A percentile compares a stretch with the other conserved stretches of the same genome.
phyloP scores from a whole-genome alignment of 371 early-diverging fungal species.

The Mucor circinelloides region DNA sequence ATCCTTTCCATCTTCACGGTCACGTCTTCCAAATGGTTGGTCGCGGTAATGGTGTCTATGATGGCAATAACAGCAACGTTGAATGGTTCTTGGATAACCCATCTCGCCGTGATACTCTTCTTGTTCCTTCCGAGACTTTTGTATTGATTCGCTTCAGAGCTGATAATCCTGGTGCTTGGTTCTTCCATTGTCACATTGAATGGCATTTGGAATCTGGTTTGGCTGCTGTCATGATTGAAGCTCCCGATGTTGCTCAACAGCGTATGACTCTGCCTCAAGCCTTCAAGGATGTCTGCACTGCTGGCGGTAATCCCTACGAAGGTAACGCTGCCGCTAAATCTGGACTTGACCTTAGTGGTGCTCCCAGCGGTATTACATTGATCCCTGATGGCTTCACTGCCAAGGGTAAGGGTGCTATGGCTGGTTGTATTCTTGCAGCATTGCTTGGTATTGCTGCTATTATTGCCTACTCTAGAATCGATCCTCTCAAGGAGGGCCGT shows the following conservation, averaged over 20 bases:
- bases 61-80: constrained; percentile 35
- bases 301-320: constrained; percentile 44
- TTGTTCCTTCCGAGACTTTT: constrained; percentile 52
- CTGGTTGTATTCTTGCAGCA: constrained; percentile 67
- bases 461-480: constrained; percentile 61
- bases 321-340: constrained; percentile 71
- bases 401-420: constrained; percentile 68
- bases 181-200: constrained; percentile 79
- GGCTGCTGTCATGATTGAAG: constrained; percentile 65
- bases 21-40: constrained; percentile 63
- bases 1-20: constrained; percentile 65
- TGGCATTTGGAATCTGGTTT: constrained; percentile 76
- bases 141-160: constrained; percentile 59
- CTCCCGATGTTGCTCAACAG: constrained; percentile 60
- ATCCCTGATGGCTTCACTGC: constrained; percentile 59
- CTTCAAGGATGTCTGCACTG: constrained; percentile 54
- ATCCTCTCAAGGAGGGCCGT: constrained; percentile 29
- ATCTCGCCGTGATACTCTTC: constrained; percentile 60
- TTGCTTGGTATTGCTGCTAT: constrained; percentile 71
- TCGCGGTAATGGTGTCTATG: constrained; percentile 50
- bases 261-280: constrained; percentile 46
- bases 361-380: constrained; percentile 50
- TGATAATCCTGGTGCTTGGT: constrained; percentile 63
- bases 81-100: constrained; percentile 57
- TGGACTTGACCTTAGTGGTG: constrained; percentile 61